Evolutionary conservation across 805 yeast species (phyloP).

Genomic region (Nakazawaea siamensis): DNA sequence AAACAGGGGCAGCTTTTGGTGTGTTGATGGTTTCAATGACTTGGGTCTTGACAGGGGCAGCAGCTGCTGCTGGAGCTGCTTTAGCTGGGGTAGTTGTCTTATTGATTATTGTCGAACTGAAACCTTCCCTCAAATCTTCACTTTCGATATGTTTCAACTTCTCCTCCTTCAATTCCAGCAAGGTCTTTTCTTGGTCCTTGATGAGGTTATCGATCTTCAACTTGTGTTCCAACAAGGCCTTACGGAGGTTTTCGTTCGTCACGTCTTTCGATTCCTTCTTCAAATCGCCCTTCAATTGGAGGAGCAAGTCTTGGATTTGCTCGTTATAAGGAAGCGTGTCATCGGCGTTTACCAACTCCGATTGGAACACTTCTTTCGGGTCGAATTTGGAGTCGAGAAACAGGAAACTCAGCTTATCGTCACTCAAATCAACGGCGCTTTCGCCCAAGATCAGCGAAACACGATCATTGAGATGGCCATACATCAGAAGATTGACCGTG

Average conservation of each 20-base stretch:
- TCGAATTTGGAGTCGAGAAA: constrained; percentile 48
- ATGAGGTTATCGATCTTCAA: constrained; percentile 62
- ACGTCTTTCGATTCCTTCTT: constrained; percentile 39
- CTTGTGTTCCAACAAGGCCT: constrained; percentile 49
- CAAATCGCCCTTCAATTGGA: constrained; percentile 62
- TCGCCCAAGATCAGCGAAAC: constrained; percentile 52
- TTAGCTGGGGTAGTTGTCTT: constrained; percentile 28
- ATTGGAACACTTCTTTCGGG: constrained; percentile 18
- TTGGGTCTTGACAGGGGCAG: constrained; percentile 11
- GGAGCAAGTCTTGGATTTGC: constrained; percentile 84
- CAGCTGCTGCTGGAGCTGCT: constrained; percentile 12
- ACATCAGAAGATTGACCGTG: constrained; percentile 75
- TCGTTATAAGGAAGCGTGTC: constrained; percentile 69
- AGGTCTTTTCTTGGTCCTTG: constrained; percentile 53
- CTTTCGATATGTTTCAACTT: constrained; percentile 71
- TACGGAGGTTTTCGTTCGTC: constrained; percentile 26
- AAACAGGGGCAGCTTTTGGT: constrained; percentile 12
- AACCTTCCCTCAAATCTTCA: constrained; percentile 89
- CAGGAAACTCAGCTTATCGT: constrained; percentile 10
- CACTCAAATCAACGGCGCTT: constrained; percentile 2
- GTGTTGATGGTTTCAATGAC: constrained; percentile 20
- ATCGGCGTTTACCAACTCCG: constrained; percentile 10
- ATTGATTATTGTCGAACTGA: constrained; percentile 77
- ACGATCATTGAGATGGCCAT: constrained; percentile 61
- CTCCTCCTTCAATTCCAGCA: constrained; percentile 61